Evolutionary conservation across 495 filamentous ascomycete genomes (phyloP).

Genomic region (Opeltia flavorubescens): DNA sequence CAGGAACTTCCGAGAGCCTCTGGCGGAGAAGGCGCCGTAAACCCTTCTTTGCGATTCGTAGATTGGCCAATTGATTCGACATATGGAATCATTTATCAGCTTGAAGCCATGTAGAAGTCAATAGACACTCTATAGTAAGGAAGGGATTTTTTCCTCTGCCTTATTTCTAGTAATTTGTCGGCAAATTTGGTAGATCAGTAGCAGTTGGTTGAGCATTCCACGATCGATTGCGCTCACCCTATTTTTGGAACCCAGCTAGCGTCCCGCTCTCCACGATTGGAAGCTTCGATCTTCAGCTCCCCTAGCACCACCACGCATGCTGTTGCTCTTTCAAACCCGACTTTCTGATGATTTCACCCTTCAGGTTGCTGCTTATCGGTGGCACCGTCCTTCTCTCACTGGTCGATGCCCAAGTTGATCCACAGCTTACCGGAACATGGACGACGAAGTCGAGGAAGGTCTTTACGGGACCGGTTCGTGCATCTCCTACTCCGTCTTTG

Average conservation of each 20-base stretch:
- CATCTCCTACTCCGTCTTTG: no score
- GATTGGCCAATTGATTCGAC: conserved; percentile 27
- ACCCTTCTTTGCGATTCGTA: conserved; percentile 57
- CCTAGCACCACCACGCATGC: not conserved
- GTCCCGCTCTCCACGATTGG: no score
- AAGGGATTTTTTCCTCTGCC: no score
- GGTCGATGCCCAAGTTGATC: conserved; percentile 9
- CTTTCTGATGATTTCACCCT: conserved; percentile 12
- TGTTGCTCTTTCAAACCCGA: not conserved
- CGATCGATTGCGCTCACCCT: no score
- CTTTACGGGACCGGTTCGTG: conserved; percentile 58
- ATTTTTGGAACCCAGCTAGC: no score
- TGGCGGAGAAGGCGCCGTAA: conserved; percentile 55
- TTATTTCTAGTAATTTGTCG: no score
- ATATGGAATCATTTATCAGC: no score
- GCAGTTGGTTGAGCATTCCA: no score
- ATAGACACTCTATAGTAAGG: no score
- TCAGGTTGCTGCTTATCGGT: conserved; percentile 18
- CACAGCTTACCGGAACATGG: conserved; percentile 58
- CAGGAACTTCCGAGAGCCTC: conserved; percentile 39
- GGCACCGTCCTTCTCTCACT: conserved; percentile 12
- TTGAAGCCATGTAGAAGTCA: no score
- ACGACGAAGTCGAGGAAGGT: conserved; percentile 59
- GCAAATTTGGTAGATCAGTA: no score
- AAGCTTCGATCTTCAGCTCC: not conserved